phyloP scores from a whole-genome alignment of 2,329 filamentous ascomycete species.

The Furcasterigmium furcatum region DNA sequence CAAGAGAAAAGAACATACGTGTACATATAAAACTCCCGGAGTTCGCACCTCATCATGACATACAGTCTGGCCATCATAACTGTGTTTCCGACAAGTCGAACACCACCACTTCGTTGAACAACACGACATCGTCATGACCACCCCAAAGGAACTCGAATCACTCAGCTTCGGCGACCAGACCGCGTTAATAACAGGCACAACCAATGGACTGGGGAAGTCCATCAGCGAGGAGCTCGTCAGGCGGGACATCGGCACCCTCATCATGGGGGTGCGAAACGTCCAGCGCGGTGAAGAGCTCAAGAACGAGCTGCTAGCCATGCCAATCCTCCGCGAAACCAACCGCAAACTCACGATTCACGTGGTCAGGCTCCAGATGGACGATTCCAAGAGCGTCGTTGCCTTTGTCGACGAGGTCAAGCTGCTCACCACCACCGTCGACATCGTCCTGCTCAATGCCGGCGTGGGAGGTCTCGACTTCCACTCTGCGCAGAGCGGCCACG shows the following conservation, averaged over 20 bases:
- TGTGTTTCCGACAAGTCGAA: background rate
- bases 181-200: constrained; percentile 39
- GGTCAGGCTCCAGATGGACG: constrained; percentile 12
- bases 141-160: background rate
- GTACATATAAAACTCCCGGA: too few relatives aligned
- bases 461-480: constrained; percentile 5
- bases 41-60: too few relatives aligned
- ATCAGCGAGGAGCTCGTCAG: constrained; percentile 30
- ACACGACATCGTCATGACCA: background rate
- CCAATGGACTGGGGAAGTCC: constrained; percentile 37
- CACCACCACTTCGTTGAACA: background rate
- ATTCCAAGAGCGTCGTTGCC: constrained; percentile 9
- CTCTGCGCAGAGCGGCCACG: constrained; percentile 13
- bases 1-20: too few relatives aligned
- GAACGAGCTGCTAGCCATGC: constrained; percentile 3
- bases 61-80: too few relatives aligned
- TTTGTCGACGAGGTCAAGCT: constrained; percentile 8
- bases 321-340: constrained; percentile 10
- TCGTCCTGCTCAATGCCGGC: constrained; percentile 15
- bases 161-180: constrained; percentile 16
- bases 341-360: constrained; percentile 10
- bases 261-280: constrained; percentile 34
- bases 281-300: constrained; percentile 21
- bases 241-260: constrained; percentile 28
- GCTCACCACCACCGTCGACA: constrained; percentile 7